phyloP scores from a whole-genome alignment of 306 rosid genomes.

The Chamaecrista fasciculata region DNA sequence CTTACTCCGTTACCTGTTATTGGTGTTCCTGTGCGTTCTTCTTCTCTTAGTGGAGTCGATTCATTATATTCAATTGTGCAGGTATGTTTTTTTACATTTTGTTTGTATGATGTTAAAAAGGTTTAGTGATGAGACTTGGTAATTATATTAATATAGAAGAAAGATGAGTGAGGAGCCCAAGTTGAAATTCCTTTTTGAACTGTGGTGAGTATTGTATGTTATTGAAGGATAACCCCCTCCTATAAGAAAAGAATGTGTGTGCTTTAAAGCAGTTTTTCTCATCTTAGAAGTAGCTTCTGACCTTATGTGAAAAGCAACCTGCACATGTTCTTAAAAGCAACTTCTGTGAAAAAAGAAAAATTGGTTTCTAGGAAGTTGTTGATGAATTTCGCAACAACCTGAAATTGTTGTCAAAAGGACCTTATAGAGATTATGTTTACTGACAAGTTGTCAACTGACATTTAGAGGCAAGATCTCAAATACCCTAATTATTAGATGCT shows the following conservation, averaged over 20 bases:
- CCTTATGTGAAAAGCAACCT: too few relatives aligned
- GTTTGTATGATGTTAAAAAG: not conserved
- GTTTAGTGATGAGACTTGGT: not conserved
- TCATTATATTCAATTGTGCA: slow-evolving; percentile 85
- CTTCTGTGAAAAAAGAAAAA: slow-evolving; percentile 4
- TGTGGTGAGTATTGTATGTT: not conserved
- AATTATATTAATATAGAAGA: not conserved
- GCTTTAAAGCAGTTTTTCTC: too few relatives aligned
- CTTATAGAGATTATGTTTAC: not conserved
- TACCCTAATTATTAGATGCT: not conserved
- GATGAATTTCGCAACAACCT: not conserved
- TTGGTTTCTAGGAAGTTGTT: not conserved
- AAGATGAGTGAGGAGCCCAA: not conserved
- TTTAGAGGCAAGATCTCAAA: not conserved
- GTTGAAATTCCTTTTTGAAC: not conserved
- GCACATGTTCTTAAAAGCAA: slow-evolving; percentile 7
- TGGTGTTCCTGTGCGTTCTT: slow-evolving; percentile 90
- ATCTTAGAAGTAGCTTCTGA: too few relatives aligned
- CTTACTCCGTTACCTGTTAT: slow-evolving; percentile 74
- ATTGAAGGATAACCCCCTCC: not conserved
- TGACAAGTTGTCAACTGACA: not conserved
- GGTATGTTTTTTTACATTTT: slow-evolving; percentile 42
- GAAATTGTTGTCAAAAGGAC: not conserved
- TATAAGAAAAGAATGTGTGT: not conserved
- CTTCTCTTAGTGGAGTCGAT: slow-evolving; percentile 78